Conservation (phyloP, 345 rosid species). For the Brassica carinata region DNA sequence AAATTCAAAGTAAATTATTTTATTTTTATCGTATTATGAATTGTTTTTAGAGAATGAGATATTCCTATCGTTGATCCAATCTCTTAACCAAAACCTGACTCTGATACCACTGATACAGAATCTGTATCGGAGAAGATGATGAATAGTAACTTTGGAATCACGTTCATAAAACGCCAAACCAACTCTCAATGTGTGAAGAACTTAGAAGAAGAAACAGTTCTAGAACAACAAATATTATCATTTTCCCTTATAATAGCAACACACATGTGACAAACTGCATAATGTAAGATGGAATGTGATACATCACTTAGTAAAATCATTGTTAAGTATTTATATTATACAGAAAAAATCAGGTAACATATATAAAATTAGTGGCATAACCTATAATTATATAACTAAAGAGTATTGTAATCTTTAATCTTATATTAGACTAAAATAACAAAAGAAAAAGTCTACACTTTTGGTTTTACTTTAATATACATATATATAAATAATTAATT, state of each 20-base stretch:
- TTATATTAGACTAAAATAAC: background rate
- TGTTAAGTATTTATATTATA: background rate
- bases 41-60: constrained; percentile 6
- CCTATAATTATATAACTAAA: too few relatives aligned
- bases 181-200: too few relatives aligned
- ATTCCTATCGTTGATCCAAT: background rate
- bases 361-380: background rate
- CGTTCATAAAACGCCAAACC: too few relatives aligned
- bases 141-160: too few relatives aligned
- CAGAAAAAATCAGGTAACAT: background rate
- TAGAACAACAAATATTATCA: too few relatives aligned
- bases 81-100: background rate
- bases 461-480: background rate
- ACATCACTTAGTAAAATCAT: background rate
- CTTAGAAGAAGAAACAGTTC: too few relatives aligned
- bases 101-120: too few relatives aligned
- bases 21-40: background rate
- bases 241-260: background rate
- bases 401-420: background rate
- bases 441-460: background rate
- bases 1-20: background rate
- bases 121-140: too few relatives aligned
- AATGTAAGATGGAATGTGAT: background rate
- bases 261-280: background rate
- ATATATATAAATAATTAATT: too few relatives aligned